A percentile compares a stretch with the other conserved stretches of the same genome.
Conservation (phyloP, 2,329 filamentous ascomycete genomes). For the Colletotrichum sp. region DNA sequence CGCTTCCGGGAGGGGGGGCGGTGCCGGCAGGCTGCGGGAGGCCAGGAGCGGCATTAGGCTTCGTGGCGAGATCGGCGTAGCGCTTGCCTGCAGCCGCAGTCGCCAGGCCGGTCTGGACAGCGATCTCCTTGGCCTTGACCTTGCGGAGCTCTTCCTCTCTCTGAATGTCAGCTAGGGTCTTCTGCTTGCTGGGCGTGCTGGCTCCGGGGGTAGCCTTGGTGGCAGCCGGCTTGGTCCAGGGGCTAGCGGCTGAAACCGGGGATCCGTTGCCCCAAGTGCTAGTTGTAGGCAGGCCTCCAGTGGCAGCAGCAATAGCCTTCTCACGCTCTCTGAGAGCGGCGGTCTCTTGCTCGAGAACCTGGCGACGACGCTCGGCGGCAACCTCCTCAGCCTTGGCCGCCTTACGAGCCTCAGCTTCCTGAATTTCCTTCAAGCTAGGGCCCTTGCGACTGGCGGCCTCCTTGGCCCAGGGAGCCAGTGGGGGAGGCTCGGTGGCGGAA, state of each 20-base stretch:
- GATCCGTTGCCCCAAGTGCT: slow-evolving; percentile 89
- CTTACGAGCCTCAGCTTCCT: slow-evolving; percentile 92
- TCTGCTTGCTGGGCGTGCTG: slow-evolving; percentile 61
- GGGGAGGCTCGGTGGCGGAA: slow-evolving; percentile 59
- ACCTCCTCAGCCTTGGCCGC: slow-evolving; percentile 87
- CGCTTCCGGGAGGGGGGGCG: slow-evolving; percentile 47
- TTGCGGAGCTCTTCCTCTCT: slow-evolving; percentile 95
- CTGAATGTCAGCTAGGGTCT: slow-evolving; percentile 94
- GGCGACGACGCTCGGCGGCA: slow-evolving; percentile 78
- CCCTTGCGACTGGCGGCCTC: slow-evolving; percentile 81
- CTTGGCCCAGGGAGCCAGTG: slow-evolving; percentile 94
- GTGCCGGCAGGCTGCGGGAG: slow-evolving; percentile 48
- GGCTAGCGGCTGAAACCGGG: slow-evolving; percentile 65
- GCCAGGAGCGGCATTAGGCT: slow-evolving; percentile 25
- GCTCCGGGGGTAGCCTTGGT: slow-evolving; percentile 41
- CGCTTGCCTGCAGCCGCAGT: slow-evolving; percentile 73
- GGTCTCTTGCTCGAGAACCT: slow-evolving; percentile 80
- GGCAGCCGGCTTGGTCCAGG: slow-evolving; percentile 70
- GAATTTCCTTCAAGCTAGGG: slow-evolving; percentile 94
- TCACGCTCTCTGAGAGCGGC: slow-evolving; percentile 63
- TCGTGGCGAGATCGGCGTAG: slow-evolving; percentile 92
- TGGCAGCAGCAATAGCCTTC: slow-evolving; percentile 63
- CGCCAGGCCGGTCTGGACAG: slow-evolving; percentile 51
- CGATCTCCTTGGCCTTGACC: slow-evolving; percentile 66
- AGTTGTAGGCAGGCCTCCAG: slow-evolving; percentile 78